phyloP scores from a whole-genome alignment of 2,329 filamentous ascomycete genomes.

The Calcarisporium arbuscula region DNA sequence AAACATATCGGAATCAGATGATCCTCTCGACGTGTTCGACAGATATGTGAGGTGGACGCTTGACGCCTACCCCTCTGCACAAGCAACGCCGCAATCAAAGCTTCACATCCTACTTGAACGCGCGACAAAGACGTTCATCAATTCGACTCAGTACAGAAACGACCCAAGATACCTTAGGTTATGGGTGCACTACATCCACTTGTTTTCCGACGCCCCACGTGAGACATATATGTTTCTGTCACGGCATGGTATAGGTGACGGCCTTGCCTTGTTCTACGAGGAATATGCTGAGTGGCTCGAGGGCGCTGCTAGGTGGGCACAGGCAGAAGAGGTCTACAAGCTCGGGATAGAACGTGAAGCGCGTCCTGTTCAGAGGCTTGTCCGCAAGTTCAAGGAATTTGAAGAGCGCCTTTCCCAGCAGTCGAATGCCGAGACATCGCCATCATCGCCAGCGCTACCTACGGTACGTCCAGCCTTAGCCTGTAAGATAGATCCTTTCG shows the following conservation, averaged over 20 bases:
- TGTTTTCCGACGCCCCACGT: conserved; percentile 88
- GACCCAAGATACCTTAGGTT: conserved; percentile 89
- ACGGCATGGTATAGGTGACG: conserved; percentile 80
- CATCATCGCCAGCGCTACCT: conserved; percentile 81
- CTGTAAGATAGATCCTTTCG: conserved; percentile 80
- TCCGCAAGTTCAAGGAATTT: conserved; percentile 91
- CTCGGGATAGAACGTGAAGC: conserved; percentile 86
- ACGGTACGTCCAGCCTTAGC: conserved; percentile 76
- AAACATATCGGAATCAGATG: conserved; percentile 77
- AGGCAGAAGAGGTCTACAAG: conserved; percentile 91
- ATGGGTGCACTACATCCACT: conserved; percentile 88
- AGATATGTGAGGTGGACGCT: conserved; percentile 96
- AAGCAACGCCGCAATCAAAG: conserved; percentile 87
- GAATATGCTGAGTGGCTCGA: conserved; percentile 95
- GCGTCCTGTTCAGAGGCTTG: conserved; percentile 68
- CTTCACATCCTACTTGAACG: conserved; percentile 84
- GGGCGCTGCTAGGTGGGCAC: conserved; percentile 71
- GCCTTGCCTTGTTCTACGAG: conserved; percentile 88
- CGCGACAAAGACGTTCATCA: conserved; percentile 83
- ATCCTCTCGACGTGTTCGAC: conserved; percentile 92
- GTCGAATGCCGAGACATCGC: conserved; percentile 56
- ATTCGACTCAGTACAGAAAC: conserved; percentile 84
- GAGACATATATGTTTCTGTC: conserved; percentile 90
- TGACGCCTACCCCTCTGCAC: conserved; percentile 88
- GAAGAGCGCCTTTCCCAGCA: conserved; percentile 67